A percentile compares a stretch with the other conserved stretches of the same genome.
Evolutionary conservation across 2,329 filamentous ascomycete species (phyloP).

Genomic region (Leptodontidium sp.): DNA sequence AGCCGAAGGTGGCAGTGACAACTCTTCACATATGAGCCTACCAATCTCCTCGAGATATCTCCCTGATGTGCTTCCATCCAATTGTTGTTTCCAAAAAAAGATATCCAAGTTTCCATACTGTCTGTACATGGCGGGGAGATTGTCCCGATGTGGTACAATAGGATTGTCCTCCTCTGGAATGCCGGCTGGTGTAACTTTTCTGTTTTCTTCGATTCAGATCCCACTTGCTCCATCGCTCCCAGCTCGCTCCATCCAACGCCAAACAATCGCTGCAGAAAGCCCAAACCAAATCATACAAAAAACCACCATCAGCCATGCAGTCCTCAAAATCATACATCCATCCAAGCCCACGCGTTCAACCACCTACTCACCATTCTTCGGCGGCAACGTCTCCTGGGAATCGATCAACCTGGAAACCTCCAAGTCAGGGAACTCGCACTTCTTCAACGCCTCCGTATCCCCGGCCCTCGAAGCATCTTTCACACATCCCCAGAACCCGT

Average conservation of each 20-base stretch:
- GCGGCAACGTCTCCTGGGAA: background rate
- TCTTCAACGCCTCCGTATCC: background rate
- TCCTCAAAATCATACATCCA: background rate
- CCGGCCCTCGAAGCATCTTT: slow-evolving; percentile 13
- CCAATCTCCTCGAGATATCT: too few relatives aligned
- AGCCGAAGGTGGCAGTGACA: too few relatives aligned
- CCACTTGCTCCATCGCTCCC: background rate
- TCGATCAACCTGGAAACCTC: slow-evolving; percentile 24
- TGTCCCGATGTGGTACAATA: too few relatives aligned
- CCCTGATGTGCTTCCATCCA: too few relatives aligned
- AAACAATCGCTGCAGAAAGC: background rate
- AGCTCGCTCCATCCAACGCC: background rate
- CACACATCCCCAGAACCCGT: slow-evolving; percentile 27
- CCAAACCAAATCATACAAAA: background rate
- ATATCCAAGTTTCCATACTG: too few relatives aligned
- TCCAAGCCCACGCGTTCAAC: background rate
- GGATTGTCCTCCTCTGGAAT: too few relatives aligned
- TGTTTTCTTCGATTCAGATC: background rate
- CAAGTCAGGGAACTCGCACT: slow-evolving; percentile 18
- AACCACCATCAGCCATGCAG: background rate
- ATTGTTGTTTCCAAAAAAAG: too few relatives aligned
- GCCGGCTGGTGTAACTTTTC: too few relatives aligned
- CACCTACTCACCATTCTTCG: slow-evolving; percentile 3
- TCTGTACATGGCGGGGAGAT: too few relatives aligned
- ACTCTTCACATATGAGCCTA: too few relatives aligned